Conservation (phyloP, 108 stramenopile genomes). For the Conticribra guillardii region DNA sequence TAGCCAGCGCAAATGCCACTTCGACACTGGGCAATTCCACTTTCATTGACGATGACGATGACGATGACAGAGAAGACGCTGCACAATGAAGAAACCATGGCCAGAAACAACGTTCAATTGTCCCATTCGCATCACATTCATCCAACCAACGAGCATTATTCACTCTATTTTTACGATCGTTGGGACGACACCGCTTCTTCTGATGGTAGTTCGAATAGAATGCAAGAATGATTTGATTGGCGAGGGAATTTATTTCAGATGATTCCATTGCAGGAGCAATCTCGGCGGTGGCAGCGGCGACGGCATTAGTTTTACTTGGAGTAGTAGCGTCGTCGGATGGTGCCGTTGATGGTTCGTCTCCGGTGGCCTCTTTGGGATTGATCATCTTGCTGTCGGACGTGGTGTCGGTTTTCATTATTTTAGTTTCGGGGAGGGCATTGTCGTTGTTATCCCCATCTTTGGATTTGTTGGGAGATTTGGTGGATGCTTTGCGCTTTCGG, state of each 20-base stretch:
- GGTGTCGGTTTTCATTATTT: neutral
- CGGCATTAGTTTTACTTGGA: no score
- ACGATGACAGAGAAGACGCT: neutral
- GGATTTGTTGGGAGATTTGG: neutral
- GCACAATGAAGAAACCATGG: constrained; percentile 32
- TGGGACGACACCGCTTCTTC: neutral
- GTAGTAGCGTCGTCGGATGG: neutral
- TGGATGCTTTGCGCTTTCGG: constrained; percentile 5
- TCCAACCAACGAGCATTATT: constrained; percentile 8
- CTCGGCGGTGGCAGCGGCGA: neutral
- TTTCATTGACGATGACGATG: neutral
- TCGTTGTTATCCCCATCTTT: neutral
- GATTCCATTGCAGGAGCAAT: neutral
- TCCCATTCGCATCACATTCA: constrained; percentile 24
- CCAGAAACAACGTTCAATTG: constrained; percentile 33
- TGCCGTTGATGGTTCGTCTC: neutral
- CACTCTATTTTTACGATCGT: neutral
- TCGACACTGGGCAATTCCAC: constrained; percentile 1
- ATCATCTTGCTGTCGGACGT: no score
- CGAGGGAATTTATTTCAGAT: neutral
- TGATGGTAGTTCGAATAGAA: constrained; percentile 8
- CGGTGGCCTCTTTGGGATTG: no score
- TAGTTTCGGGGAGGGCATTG: neutral
- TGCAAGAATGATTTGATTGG: constrained; percentile 9
- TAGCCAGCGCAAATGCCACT: constrained; percentile 32